A percentile compares a stretch with the other conserved stretches of the same genome.
These are phyloP conservation scores for Urostyla sp. DNA, from an alignment of 73 alveolate genomes.

Conservation along the genomic window DNA sequence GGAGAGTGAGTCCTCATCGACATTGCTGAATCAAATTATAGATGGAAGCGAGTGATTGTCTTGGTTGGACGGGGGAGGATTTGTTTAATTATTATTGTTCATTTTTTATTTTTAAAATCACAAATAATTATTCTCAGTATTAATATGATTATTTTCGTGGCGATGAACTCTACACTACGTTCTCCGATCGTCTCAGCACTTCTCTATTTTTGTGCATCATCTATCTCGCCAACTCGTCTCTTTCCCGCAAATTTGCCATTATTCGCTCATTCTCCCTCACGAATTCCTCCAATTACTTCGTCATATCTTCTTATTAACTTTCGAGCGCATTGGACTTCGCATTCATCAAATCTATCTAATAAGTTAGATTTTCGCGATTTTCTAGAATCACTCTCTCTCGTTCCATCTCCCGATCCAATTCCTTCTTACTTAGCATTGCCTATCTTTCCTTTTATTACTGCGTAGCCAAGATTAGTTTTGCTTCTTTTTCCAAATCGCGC, in stretches of 20 bases:
- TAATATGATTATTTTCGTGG: too few species aligned
- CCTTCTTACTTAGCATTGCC: conserved; percentile 14
- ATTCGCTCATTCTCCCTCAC: conserved; percentile 35
- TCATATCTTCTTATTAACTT: conserved; percentile 16
- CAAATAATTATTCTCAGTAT: too few species aligned
- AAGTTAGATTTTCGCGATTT: neutral
- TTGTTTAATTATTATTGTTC: too few species aligned
- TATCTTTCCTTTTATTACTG: conserved; percentile 1
- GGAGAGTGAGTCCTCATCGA: too few species aligned
- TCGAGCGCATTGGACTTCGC: conserved; percentile 17
- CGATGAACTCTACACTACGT: too few species aligned
- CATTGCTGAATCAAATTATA: too few species aligned
- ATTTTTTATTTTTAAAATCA: too few species aligned
- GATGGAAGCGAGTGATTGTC: too few species aligned
- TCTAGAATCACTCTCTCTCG: conserved; percentile 7
- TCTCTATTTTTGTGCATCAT: neutral
- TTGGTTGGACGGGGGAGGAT: too few species aligned
- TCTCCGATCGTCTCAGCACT: too few species aligned
- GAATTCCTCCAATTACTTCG: conserved; percentile 21
- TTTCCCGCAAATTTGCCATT: conserved; percentile 5
- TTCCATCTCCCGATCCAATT: conserved; percentile 10
- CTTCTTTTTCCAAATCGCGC: conserved; percentile 23
- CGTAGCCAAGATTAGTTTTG: neutral
- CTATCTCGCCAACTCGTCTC: conserved; percentile 39
- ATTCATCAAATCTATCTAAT: conserved; percentile 31